Evolutionary conservation across 495 filamentous ascomycete genomes (phyloP).

Genomic region (Astrothelium subdiscretum): DNA sequence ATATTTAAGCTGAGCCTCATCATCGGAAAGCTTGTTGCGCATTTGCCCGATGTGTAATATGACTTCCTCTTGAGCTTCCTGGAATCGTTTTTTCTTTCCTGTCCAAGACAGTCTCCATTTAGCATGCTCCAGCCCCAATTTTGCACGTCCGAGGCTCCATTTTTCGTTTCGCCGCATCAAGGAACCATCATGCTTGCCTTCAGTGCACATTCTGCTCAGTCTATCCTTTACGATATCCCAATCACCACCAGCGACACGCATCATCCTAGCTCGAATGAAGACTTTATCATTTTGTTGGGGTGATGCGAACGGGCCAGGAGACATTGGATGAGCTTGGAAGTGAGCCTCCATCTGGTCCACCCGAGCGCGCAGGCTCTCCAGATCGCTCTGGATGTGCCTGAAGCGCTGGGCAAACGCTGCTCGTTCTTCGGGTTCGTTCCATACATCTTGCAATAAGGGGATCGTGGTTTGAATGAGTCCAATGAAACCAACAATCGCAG

Average conservation of each 20-base stretch:
- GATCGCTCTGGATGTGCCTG: background rate
- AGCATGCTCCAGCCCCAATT: background rate
- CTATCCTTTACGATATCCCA: background rate
- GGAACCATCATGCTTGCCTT: background rate
- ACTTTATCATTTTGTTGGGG: background rate
- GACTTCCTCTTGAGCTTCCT: background rate
- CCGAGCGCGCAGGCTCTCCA: background rate
- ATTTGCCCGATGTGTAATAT: background rate
- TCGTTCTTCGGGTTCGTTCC: background rate
- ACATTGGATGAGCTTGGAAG: background rate
- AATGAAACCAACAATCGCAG: background rate
- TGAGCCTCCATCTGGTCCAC: background rate
- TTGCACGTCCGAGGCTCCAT: no score
- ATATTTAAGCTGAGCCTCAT: background rate
- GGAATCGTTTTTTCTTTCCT: background rate
- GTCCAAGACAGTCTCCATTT: background rate
- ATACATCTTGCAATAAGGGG: background rate
- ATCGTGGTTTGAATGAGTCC: background rate
- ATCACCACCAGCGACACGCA: background rate
- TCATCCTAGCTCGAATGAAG: background rate
- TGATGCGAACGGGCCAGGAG: background rate
- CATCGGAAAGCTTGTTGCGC: background rate
- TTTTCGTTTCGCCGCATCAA: no score
- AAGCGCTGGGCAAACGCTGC: background rate
- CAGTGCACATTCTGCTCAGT: background rate